A percentile compares a stretch with the other conserved stretches of the same genome.
phyloP scores from a whole-genome alignment of 208 protist genomes.

The Trypanosoma boissoni region DNA sequence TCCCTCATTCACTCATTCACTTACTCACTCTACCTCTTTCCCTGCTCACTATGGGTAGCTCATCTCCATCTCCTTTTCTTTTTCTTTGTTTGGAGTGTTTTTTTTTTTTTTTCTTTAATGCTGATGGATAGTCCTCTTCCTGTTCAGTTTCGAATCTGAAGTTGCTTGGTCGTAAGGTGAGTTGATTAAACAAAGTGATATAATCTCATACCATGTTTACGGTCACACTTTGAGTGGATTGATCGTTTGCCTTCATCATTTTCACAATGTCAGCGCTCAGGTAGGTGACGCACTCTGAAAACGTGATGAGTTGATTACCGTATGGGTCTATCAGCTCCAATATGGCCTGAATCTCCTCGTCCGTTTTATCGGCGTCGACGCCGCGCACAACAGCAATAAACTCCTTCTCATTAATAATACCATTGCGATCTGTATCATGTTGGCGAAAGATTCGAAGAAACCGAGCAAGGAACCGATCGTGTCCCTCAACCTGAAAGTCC shows the following conservation, averaged over 20 bases:
- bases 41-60: no score
- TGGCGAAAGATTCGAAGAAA: constrained; percentile 74
- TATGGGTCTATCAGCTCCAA: constrained; percentile 61
- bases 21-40: no score
- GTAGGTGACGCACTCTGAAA: constrained; percentile 74
- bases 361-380: constrained; percentile 50
- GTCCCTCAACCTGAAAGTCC: constrained; percentile 88
- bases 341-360: constrained; percentile 55
- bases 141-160: no score
- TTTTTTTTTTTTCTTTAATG: no score
- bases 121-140: no score
- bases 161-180: no score
- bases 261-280: constrained; percentile 69
- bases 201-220: no score
- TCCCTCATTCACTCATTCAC: no score
- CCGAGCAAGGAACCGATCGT: constrained; percentile 79
- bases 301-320: constrained; percentile 79
- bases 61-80: no score
- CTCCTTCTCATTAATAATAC: constrained; percentile 72
- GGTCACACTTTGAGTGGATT: no score
- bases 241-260: constrained; percentile 24
- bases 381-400: constrained; percentile 51
- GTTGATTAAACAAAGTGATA: no score
- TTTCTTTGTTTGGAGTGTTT: no score
- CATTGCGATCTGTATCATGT: constrained; percentile 72